A percentile compares a stretch with the other conserved stretches of the same genome.
Conservation (phyloP, 768 basidiomycete genomes). For the Lactarius trivialis region DNA sequence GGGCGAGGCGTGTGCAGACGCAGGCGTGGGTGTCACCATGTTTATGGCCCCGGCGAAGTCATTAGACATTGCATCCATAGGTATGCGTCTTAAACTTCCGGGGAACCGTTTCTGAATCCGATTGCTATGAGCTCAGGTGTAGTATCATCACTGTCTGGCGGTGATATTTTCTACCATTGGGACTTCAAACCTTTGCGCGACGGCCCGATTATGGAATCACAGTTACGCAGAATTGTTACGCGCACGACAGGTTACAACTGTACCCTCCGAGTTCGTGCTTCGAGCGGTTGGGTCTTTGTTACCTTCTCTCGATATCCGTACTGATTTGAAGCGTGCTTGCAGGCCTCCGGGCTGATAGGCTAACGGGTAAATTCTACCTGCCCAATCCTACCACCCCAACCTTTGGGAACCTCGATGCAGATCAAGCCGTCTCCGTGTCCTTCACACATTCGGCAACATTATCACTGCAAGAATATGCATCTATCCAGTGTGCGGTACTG, state of each 20-base stretch:
- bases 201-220: constrained; percentile 56
- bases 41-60: constrained; percentile 77
- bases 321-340: constrained; percentile 1
- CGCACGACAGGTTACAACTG: constrained; percentile 77
- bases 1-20: constrained; percentile 82
- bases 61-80: constrained; percentile 84
- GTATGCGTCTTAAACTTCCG: constrained; percentile 34
- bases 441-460: constrained; percentile 67
- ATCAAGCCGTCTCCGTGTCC: constrained; percentile 70
- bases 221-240: constrained; percentile 60
- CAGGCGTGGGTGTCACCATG: constrained; percentile 85
- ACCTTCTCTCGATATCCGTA: constrained; percentile 3
- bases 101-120: not conserved
- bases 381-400: constrained; percentile 66
- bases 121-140: constrained; percentile 37
- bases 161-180: constrained; percentile 88
- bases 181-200: constrained; percentile 74
- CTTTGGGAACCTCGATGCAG: constrained; percentile 73
- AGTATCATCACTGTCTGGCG: constrained; percentile 72
- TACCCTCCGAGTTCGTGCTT: constrained; percentile 74
- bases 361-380: constrained; percentile 69
- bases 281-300: constrained; percentile 50
- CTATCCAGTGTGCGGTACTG: constrained; percentile 80
- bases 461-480: constrained; percentile 65
- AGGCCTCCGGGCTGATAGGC: constrained; percentile 61